Percentiles rank a stretch among this genome's conserved stretches.
Evolutionary conservation across 352 stramenopile species (phyloP).

Genomic region (Globisporangium takayamanum): DNA sequence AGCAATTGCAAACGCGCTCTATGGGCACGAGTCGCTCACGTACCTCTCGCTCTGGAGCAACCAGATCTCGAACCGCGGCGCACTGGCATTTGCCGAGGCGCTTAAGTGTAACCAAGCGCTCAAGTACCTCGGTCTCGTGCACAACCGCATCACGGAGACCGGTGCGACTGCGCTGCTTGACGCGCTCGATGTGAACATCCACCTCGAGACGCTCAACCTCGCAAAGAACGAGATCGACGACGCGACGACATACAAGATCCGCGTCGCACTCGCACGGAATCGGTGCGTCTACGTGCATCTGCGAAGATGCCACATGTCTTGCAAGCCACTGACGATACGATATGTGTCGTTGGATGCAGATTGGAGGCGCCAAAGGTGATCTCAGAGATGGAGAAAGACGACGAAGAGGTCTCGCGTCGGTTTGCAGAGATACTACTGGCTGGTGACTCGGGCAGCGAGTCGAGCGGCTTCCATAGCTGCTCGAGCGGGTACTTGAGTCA

Average conservation of each 20-base stretch:
- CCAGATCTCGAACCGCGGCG: constrained; percentile 50
- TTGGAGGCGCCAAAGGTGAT: constrained; percentile 19
- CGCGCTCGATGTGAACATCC: constrained; percentile 56
- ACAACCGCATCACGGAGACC: constrained; percentile 47
- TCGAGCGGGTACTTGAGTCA: constrained; percentile 34
- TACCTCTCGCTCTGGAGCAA: constrained; percentile 56
- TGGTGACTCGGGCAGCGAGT: constrained; percentile 22
- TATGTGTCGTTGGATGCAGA: background rate
- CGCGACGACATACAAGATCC: constrained; percentile 40
- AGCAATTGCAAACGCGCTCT: constrained; percentile 56
- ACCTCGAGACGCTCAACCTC: constrained; percentile 55
- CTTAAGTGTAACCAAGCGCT: constrained; percentile 60
- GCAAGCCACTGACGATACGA: background rate
- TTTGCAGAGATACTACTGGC: constrained; percentile 17
- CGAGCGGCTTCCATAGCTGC: constrained; percentile 59
- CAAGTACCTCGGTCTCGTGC: constrained; percentile 48
- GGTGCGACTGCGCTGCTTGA: constrained; percentile 46
- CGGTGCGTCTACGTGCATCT: constrained; percentile 16
- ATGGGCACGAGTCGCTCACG: constrained; percentile 61
- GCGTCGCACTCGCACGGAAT: constrained; percentile 44
- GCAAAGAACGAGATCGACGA: constrained; percentile 44
- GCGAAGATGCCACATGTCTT: background rate
- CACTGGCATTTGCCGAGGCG: constrained; percentile 39
- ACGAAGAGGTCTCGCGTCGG: constrained; percentile 32
- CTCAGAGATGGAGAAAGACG: constrained; percentile 39